Evolutionary conservation across 768 basidiomycete genomes (phyloP).

Genomic region (button mushroom (Agaricus bisporus)): DNA sequence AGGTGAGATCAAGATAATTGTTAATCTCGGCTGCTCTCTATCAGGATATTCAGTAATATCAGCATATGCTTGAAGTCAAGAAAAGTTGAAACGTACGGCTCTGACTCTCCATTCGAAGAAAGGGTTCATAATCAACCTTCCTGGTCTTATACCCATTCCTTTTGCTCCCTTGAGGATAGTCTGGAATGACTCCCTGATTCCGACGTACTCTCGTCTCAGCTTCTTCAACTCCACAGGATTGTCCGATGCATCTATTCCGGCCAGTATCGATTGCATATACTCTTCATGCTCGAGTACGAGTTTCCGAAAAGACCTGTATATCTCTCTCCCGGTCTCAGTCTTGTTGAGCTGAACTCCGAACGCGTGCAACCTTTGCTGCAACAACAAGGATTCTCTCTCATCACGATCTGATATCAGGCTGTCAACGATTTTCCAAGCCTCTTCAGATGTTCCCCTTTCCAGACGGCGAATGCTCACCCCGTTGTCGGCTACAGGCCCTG

Average conservation of each 20-base stretch:
- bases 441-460: no score
- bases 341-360: no score
- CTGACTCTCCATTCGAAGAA: background rate
- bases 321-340: no score
- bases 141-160: background rate
- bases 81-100: no score
- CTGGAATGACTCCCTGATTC: constrained; percentile 1
- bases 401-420: no score
- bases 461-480: constrained; percentile 23
- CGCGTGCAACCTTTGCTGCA: no score
- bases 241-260: background rate
- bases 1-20: no score
- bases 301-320: constrained; percentile 15
- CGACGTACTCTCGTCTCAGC: background rate
- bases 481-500: constrained; percentile 17
- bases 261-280: background rate
- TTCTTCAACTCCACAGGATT: background rate
- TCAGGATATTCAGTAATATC: no score
- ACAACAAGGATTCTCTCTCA: no score
- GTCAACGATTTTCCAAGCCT: no score
- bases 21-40: no score
- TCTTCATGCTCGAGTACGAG: constrained; percentile 20
- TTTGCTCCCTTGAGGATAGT: background rate
- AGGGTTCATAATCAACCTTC: background rate
- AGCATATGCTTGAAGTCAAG: no score